phyloP scores from a whole-genome alignment of 1,284 basidiomycete species.

The Ustilago tritici region DNA sequence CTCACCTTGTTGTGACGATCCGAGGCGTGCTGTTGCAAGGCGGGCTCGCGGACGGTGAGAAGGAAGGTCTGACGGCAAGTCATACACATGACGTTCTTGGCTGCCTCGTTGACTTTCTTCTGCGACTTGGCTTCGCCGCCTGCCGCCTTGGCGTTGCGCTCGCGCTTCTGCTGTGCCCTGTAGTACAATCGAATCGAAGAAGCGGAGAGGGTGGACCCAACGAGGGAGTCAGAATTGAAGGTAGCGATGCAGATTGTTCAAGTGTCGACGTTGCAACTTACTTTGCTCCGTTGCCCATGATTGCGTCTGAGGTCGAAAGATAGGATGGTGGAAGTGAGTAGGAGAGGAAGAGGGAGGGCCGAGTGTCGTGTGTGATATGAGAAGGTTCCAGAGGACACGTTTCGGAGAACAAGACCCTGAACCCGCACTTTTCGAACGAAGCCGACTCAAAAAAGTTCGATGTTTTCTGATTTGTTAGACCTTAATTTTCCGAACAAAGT shows the following conservation, averaged over 20 bases:
- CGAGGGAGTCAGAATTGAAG: neutral
- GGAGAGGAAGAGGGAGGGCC: neutral
- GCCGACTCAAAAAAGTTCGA: slow-evolving; percentile 6
- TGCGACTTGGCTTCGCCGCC: slow-evolving; percentile 63
- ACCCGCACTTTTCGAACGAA: slow-evolving; percentile 7
- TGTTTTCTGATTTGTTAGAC: neutral
- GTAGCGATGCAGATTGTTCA: neutral
- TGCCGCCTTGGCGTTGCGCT: slow-evolving; percentile 64
- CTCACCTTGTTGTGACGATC: slow-evolving; percentile 64
- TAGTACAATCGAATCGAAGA: neutral
- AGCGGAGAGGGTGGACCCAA: neutral
- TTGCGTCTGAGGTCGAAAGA: slow-evolving; percentile 2
- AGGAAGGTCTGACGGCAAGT: slow-evolving; percentile 73
- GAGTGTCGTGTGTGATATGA: slow-evolving; percentile 13
- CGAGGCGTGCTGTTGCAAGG: slow-evolving; percentile 61
- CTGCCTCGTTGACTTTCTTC: slow-evolving; percentile 70
- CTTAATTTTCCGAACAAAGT: neutral
- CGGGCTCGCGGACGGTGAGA: slow-evolving; percentile 71
- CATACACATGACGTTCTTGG: slow-evolving; percentile 72
- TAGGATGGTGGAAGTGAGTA: slow-evolving; percentile 3
- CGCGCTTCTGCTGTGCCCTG: slow-evolving; percentile 68
- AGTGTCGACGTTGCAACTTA: slow-evolving; percentile 13
- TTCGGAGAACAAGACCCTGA: slow-evolving; percentile 19
- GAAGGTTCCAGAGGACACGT: slow-evolving; percentile 4
- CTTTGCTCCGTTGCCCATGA: slow-evolving; percentile 64